Percentiles rank a stretch among this genome's conserved stretches.
Evolutionary conservation across 768 basidiomycete genomes (phyloP).

Genomic region (Collybia mongolica): DNA sequence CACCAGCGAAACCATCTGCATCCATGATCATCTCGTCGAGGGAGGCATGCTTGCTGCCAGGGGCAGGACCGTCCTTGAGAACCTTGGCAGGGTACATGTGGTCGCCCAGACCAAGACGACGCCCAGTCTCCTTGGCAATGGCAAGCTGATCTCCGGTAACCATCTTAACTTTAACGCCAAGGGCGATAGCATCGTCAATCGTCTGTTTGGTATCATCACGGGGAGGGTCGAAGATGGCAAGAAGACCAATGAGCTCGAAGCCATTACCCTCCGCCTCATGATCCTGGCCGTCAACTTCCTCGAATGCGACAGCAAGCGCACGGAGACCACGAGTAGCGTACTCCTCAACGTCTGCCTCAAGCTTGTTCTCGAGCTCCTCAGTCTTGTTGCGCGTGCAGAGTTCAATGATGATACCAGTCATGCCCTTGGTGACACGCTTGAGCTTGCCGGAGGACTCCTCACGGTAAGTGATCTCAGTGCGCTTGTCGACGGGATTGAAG

Average conservation of each 20-base stretch:
- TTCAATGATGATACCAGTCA: slow-evolving; percentile 98
- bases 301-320: slow-evolving; percentile 93
- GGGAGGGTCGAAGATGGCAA: slow-evolving; percentile 97
- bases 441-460: slow-evolving; percentile 94
- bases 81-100: slow-evolving; percentile 99
- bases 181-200: slow-evolving; percentile 92
- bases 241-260: slow-evolving; percentile 95
- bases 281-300: slow-evolving; percentile 86
- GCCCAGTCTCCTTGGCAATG: slow-evolving; percentile 98
- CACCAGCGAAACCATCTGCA: slow-evolving; percentile 98
- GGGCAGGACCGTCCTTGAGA: slow-evolving; percentile 93
- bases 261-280: slow-evolving; percentile 89
- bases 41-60: slow-evolving; percentile 76
- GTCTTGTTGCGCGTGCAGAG: slow-evolving; percentile 98
- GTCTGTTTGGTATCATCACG: slow-evolving; percentile 99
- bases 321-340: slow-evolving; percentile 95
- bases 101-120: slow-evolving; percentile 96
- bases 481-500: slow-evolving; percentile 99
- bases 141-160: slow-evolving; percentile 99
- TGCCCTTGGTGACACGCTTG: slow-evolving; percentile 99
- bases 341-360: slow-evolving; percentile 95
- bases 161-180: slow-evolving; percentile 99
- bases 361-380: slow-evolving; percentile 83
- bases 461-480: slow-evolving; percentile 97
- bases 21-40: slow-evolving; percentile 99